Evolutionary conservation across 1,284 basidiomycete species (phyloP).

Genomic region (Psilocybe mexicana): DNA sequence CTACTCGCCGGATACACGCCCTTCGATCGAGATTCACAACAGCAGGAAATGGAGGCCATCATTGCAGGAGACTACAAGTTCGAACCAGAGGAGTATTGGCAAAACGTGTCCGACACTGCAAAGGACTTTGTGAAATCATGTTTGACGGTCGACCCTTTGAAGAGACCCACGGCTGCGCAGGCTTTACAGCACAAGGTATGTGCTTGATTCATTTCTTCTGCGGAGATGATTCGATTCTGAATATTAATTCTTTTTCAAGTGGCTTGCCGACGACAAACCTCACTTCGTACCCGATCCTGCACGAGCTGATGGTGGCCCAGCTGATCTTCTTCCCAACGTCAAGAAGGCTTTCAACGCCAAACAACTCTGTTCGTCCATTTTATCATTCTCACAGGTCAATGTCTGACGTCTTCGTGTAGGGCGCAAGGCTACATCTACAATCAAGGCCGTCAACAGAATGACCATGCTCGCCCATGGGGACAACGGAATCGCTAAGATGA

Average conservation of each 20-base stretch:
- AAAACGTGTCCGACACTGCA: constrained; percentile 78
- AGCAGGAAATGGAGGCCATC: constrained; percentile 92
- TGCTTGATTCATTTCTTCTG: background rate
- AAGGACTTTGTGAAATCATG: constrained; percentile 81
- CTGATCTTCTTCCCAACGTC: constrained; percentile 85
- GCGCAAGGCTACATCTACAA: constrained; percentile 84
- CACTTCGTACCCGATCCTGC: constrained; percentile 72
- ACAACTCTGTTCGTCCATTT: constrained; percentile 68
- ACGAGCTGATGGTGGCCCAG: constrained; percentile 61
- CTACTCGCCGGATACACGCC: constrained; percentile 93
- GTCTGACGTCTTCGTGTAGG: constrained; percentile 45
- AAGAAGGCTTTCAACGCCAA: constrained; percentile 88
- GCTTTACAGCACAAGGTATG: constrained; percentile 64
- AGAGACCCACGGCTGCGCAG: constrained; percentile 76
- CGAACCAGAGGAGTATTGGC: constrained; percentile 89
- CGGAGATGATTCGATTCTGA: background rate
- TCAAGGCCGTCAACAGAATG: constrained; percentile 85
- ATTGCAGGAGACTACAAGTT: constrained; percentile 90
- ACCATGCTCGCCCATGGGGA: constrained; percentile 46
- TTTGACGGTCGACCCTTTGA: constrained; percentile 79
- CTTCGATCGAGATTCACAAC: constrained; percentile 88
- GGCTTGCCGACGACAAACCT: constrained; percentile 70
- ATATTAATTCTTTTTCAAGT: constrained; percentile 36
- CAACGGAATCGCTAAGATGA: constrained; percentile 38
- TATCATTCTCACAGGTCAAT: background rate